These are phyloP conservation scores for Intubia oerlemansii DNA, from an alignment of 2,329 filamentous ascomycete species.

Conservation along the genomic window DNA sequence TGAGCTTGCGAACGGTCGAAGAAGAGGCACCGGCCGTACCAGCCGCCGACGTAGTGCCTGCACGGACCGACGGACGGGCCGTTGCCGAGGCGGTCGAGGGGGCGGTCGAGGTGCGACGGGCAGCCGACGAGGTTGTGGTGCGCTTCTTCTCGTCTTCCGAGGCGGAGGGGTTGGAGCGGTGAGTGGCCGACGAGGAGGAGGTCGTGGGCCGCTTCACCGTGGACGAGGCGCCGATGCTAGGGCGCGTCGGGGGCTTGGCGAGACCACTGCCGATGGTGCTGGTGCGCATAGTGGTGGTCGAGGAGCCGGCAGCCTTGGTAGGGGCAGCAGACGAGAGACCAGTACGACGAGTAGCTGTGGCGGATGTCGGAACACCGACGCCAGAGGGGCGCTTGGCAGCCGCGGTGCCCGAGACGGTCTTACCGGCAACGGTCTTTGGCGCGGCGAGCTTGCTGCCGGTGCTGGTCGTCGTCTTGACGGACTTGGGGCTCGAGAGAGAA, in stretches of 20 bases:
- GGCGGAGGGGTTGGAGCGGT: constrained; percentile 14
- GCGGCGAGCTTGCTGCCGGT: constrained; percentile 8
- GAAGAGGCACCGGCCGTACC: too few relatives aligned
- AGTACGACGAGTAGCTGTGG: constrained; percentile 9
- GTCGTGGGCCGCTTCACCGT: constrained; percentile 13
- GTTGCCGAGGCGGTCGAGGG: constrained; percentile 6
- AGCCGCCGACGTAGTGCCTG: too few relatives aligned
- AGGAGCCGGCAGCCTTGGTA: constrained; percentile 13
- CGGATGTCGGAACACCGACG: constrained; percentile 1
- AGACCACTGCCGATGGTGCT: constrained; percentile 10
- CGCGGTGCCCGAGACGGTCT: background rate
- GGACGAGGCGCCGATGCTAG: constrained; percentile 10
- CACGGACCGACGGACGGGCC: too few relatives aligned
- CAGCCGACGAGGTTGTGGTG: constrained; percentile 7
- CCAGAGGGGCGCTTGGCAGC: constrained; percentile 9
- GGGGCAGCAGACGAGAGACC: constrained; percentile 9
- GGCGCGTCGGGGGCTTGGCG: constrained; percentile 13
- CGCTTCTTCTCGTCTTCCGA: constrained; percentile 18
- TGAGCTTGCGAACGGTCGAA: constrained; percentile 1
- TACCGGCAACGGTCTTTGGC: constrained; percentile 7
- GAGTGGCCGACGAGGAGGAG: constrained; percentile 12
- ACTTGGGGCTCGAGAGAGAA: constrained; percentile 3
- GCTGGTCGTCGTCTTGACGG: constrained; percentile 7
- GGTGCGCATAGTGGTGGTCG: constrained; percentile 9
- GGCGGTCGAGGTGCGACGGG: constrained; percentile 15